Evolutionary conservation across 768 basidiomycete species (phyloP), one percentile per base, ranked within the genome.

Genomic region (Russula sp.): DNA sequence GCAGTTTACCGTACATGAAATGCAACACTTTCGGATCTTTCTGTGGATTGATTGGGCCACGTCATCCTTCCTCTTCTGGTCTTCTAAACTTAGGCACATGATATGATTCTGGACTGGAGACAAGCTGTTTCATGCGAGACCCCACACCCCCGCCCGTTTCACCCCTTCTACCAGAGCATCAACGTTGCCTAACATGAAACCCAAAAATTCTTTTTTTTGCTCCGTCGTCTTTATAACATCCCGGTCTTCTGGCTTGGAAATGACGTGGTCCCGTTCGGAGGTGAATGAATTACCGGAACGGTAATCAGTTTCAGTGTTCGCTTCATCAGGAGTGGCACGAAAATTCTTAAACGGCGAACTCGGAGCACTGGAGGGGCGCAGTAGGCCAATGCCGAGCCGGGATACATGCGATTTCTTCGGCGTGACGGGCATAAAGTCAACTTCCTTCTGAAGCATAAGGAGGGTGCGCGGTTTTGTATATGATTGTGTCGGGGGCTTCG

Each of bases 161-260:
- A 96, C 89, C 0, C 92, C 88, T 66, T 92, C 91, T 6, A 96
- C 91, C 11, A 96, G 80, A 34, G 90, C 88, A 72, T 95, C 94
- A 3, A 96, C 94, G 72, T 96, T 95, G 4, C 92, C 93, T 50
- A 96, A 75, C 84, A 94, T 87, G 51, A 83, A 86, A 0, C 89
- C 88, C 62, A 96, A 71, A 50, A 90, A 73, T 72, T 85, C 84
- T 74, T 88, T 92, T 78, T 94, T 94, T 76, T 94, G 89, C 63
- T 90, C 87, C 49, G 85, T 92, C 49, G 85, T 88, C 69, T 77
- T 73, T 34, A 71, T 59, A 14, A 65, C 57, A 55, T 72, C 69
- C 54, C 64, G 65, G 20, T 68, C 46, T 50, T 59, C 67, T 34
- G 66, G 69, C 57, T 65, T 61, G 34, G 61, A 22, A 66, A 68